Conservation (phyloP, 1,284 basidiomycete species). For the Moniliella sp. region DNA sequence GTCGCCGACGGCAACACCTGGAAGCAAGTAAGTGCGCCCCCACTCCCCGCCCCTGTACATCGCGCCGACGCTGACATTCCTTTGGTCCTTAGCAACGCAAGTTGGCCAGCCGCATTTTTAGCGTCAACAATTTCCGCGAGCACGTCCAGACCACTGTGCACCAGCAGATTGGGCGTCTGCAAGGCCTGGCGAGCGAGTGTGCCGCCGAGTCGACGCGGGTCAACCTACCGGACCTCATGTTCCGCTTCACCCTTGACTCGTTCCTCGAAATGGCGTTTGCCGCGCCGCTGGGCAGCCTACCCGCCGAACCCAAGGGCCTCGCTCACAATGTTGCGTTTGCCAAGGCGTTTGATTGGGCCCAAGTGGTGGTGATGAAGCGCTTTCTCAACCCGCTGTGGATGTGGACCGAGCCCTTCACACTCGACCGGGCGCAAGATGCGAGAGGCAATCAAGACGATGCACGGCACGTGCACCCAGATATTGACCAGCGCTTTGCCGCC, state of each 20-base stretch:
- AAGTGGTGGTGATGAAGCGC: slow-evolving; percentile 17
- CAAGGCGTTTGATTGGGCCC: slow-evolving; percentile 26
- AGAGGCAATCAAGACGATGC: slow-evolving; percentile 5
- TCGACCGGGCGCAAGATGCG: slow-evolving; percentile 5
- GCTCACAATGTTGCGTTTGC: slow-evolving; percentile 24
- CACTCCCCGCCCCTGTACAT: no score
- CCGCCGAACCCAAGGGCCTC: slow-evolving; percentile 8
- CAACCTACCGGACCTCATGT: slow-evolving; percentile 14
- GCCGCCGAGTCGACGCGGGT: slow-evolving; percentile 1
- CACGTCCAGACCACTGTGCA: slow-evolving; percentile 17
- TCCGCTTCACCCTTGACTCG: slow-evolving; percentile 5
- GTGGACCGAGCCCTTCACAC: slow-evolving; percentile 13
- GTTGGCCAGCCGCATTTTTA: slow-evolving; percentile 17
- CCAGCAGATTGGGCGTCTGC: slow-evolving; percentile 8
- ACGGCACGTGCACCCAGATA: slow-evolving; percentile 2
- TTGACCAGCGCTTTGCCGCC: slow-evolving; percentile 5
- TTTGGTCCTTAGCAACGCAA: no score
- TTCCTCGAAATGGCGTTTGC: slow-evolving; percentile 3
- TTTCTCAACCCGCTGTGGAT: slow-evolving; percentile 10
- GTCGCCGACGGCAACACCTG: neutral
- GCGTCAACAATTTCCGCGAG: slow-evolving; percentile 13
- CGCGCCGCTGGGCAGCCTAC: slow-evolving; percentile 9
- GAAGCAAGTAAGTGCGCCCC: no score
- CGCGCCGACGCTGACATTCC: no score
- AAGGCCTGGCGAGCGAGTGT: slow-evolving; percentile 3